Conservation (phyloP, 306 rosid species). For the Rosa rugosa region DNA sequence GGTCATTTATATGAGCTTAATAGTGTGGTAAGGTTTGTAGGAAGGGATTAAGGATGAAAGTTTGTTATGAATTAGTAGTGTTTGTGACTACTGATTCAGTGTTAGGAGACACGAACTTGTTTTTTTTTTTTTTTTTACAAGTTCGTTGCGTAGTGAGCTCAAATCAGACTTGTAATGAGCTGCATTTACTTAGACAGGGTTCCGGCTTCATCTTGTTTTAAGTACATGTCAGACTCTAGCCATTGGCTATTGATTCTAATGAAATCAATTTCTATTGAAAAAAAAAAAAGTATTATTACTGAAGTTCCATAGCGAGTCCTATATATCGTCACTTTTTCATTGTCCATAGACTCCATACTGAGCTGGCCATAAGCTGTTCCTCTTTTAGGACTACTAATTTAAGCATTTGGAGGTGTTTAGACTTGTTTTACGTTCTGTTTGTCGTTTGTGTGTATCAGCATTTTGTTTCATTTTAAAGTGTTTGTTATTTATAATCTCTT, state of each 20-base stretch:
- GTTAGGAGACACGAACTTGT: neutral
- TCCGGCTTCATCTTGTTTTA: too few relatives aligned
- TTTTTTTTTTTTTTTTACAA: too few relatives aligned
- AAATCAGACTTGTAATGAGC: too few relatives aligned
- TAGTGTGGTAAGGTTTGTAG: neutral
- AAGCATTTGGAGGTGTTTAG: neutral
- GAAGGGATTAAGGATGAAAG: neutral
- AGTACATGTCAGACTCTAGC: too few relatives aligned
- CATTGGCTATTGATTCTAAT: too few relatives aligned
- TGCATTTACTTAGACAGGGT: too few relatives aligned
- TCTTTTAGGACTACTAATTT: neutral
- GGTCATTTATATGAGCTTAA: neutral
- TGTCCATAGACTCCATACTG: too few relatives aligned
- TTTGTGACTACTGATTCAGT: neutral
- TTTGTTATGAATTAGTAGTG: neutral
- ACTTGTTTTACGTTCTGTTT: too few relatives aligned
- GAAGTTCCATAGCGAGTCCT: neutral
- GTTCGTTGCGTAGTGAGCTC: too few relatives aligned
- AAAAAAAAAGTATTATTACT: neutral
- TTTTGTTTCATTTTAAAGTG: neutral
- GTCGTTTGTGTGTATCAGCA: neutral
- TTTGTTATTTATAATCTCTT: slow-evolving; percentile 19
- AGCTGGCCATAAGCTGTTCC: neutral
- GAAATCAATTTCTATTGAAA: too few relatives aligned
- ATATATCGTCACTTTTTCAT: neutral